phyloP scores from a whole-genome alignment of 1,284 basidiomycete species.

The Apiotrichum gamsii region DNA sequence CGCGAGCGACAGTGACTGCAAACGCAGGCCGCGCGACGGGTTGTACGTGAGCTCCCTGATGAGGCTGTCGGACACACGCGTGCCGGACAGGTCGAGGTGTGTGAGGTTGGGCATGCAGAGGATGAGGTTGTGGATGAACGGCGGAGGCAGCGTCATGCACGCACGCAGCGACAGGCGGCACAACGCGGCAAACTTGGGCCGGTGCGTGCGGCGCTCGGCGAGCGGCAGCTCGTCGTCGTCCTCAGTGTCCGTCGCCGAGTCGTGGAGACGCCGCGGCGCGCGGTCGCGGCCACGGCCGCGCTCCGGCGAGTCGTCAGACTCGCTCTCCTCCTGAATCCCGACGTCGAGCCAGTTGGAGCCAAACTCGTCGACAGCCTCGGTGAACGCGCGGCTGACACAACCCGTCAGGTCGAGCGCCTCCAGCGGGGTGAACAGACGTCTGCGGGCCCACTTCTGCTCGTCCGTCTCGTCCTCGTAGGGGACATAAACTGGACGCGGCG shows the following conservation, averaged over 20 bases:
- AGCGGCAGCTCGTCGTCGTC: constrained; percentile 19
- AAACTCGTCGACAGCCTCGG: constrained; percentile 74
- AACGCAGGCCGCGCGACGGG: constrained; percentile 53
- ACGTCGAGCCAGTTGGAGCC: constrained; percentile 60
- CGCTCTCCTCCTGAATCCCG: constrained; percentile 50
- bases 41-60: constrained; percentile 52
- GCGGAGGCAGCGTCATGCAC: constrained; percentile 66
- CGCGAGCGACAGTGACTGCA: constrained; percentile 78
- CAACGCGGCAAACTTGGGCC: constrained; percentile 60
- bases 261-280: constrained; percentile 10
- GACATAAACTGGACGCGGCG: constrained; percentile 36
- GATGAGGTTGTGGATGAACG: constrained; percentile 70
- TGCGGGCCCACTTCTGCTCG: constrained; percentile 60
- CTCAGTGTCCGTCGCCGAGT: background rate
- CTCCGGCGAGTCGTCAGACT: constrained; percentile 50
- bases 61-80: constrained; percentile 63
- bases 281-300: constrained; percentile 29
- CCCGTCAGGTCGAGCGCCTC: constrained; percentile 90
- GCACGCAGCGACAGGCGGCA: constrained; percentile 79
- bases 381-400: constrained; percentile 84
- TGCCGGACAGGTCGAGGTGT: constrained; percentile 51
- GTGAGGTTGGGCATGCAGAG: constrained; percentile 43
- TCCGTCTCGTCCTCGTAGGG: constrained; percentile 49
- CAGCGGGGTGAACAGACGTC: constrained; percentile 54
- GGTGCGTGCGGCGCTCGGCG: constrained; percentile 41